Conservation (phyloP, 1,139 yeast genomes). For the Saccharomyces uvarum region DNA sequence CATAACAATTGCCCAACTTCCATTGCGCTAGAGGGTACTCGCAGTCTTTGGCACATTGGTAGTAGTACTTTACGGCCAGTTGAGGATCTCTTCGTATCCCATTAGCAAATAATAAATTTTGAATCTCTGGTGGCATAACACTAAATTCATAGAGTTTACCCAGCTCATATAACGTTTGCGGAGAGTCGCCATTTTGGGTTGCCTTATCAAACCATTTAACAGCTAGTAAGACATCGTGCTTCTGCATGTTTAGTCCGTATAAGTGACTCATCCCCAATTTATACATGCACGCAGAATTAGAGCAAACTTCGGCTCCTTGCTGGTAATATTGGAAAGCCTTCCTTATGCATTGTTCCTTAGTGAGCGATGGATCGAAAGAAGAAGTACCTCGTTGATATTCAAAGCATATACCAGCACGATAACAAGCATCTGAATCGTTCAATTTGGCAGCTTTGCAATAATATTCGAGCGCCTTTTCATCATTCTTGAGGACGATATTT, state of each 20-base stretch:
- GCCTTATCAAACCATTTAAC: slow-evolving; percentile 53
- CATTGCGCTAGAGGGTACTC: slow-evolving; percentile 79
- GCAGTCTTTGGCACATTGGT: slow-evolving; percentile 61
- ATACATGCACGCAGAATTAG: slow-evolving; percentile 55
- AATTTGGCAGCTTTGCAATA: slow-evolving; percentile 51
- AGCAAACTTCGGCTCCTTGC: slow-evolving; percentile 51
- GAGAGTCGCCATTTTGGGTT: slow-evolving; percentile 34
- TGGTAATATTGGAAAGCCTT: slow-evolving; percentile 48
- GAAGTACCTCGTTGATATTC: slow-evolving; percentile 55
- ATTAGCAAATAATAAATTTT: slow-evolving; percentile 12
- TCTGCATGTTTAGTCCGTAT: slow-evolving; percentile 37
- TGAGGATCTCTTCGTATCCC: slow-evolving; percentile 38
- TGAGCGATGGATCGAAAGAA: slow-evolving; percentile 19
- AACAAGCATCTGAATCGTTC: slow-evolving; percentile 52
- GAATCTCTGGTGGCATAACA: slow-evolving; percentile 14
- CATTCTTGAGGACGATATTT: slow-evolving; percentile 48
- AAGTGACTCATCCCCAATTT: slow-evolving; percentile 57
- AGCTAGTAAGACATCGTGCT: slow-evolving; percentile 37
- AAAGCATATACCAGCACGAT: slow-evolving; percentile 59
- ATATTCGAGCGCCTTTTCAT: slow-evolving; percentile 49
- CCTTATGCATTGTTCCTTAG: slow-evolving; percentile 32
- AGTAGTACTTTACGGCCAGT: slow-evolving; percentile 61
- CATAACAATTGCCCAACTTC: slow-evolving; percentile 79
- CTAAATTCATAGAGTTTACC: slow-evolving; percentile 69
- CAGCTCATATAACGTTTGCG: slow-evolving; percentile 56